Evolutionary conservation across 2,329 filamentous ascomycete species (phyloP).

Genomic region (Ophiocordyceps australis): DNA sequence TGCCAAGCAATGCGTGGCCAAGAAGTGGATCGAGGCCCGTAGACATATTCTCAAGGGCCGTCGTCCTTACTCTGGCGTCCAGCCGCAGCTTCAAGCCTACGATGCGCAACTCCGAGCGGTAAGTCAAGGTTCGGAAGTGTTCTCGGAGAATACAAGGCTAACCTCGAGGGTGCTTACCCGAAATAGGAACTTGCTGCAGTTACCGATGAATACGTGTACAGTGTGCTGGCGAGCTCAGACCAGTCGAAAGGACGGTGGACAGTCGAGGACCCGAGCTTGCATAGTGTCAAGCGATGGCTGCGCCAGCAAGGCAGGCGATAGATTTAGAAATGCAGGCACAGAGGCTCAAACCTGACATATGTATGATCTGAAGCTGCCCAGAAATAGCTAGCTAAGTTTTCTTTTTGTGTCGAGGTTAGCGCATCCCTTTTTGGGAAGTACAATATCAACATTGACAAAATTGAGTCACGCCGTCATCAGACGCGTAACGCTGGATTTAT

Average conservation of each 20-base stretch:
- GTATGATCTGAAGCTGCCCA: too few species aligned
- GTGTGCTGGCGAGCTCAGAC: conserved; percentile 33
- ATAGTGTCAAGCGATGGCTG: conserved; percentile 40
- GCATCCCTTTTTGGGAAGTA: too few species aligned
- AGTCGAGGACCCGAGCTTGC: conserved; percentile 39
- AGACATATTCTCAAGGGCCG: conserved; percentile 32
- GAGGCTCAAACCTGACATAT: too few species aligned
- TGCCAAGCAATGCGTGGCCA: conserved; percentile 38
- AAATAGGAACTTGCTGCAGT: conserved; percentile 35
- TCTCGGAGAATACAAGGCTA: not conserved
- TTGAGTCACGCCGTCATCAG: too few species aligned
- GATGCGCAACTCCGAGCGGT: conserved; percentile 40
- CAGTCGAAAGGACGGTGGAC: conserved; percentile 40
- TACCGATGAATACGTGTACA: conserved; percentile 40
- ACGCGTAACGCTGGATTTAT: not conserved
- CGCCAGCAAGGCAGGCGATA: too few species aligned
- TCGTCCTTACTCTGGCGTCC: conserved; percentile 25
- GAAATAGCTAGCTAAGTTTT: too few species aligned
- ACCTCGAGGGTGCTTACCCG: not conserved
- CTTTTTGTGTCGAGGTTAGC: too few species aligned
- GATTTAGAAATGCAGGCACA: too few species aligned
- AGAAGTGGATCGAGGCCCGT: conserved; percentile 38
- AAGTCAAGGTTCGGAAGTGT: conserved; percentile 11
- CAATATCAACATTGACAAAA: too few species aligned
- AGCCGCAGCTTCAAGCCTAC: conserved; percentile 29